Evolutionary conservation across 192 early-diverging fungal species (phyloP).

Genomic region (Mortierella alpina): DNA sequence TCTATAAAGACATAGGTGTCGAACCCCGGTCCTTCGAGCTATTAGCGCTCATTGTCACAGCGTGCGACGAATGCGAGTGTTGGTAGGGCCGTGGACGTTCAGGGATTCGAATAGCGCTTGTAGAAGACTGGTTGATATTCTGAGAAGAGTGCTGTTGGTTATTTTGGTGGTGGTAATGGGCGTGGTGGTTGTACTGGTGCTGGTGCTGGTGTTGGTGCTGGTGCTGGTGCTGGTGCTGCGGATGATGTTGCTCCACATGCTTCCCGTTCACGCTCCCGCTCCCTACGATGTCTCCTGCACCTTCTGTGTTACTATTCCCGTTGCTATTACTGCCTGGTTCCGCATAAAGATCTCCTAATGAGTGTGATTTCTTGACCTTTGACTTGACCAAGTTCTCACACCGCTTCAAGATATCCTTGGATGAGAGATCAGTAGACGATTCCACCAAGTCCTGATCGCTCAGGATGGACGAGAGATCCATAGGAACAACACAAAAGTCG

Average conservation of each 20-base stretch:
- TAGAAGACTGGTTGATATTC: constrained; percentile 5
- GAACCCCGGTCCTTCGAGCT: constrained; percentile 27
- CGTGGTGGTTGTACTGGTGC: constrained; percentile 9
- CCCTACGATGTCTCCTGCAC: constrained; percentile 3
- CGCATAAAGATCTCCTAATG: constrained; percentile 41
- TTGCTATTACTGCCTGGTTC: constrained; percentile 16
- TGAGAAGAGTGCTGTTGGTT: neutral
- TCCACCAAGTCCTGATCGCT: constrained; percentile 60
- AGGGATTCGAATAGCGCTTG: constrained; percentile 30
- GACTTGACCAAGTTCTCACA: constrained; percentile 62
- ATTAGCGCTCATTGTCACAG: constrained; percentile 9
- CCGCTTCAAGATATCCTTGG: constrained; percentile 64
- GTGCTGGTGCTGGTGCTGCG: neutral
- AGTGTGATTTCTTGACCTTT: constrained; percentile 58
- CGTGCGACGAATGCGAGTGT: constrained; percentile 49
- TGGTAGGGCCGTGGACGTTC: constrained; percentile 49
- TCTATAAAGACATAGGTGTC: constrained; percentile 48
- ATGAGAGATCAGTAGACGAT: constrained; percentile 59
- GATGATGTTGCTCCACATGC: neutral
- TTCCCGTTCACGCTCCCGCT: constrained; percentile 14
- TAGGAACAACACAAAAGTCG: constrained; percentile 72
- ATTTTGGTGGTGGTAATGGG: constrained; percentile 3
- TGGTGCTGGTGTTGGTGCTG: neutral
- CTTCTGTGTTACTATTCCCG: neutral
- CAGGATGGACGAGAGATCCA: constrained; percentile 64